Conservation (phyloP, 306 rosid species). For the Dryas alaskensis region DNA sequence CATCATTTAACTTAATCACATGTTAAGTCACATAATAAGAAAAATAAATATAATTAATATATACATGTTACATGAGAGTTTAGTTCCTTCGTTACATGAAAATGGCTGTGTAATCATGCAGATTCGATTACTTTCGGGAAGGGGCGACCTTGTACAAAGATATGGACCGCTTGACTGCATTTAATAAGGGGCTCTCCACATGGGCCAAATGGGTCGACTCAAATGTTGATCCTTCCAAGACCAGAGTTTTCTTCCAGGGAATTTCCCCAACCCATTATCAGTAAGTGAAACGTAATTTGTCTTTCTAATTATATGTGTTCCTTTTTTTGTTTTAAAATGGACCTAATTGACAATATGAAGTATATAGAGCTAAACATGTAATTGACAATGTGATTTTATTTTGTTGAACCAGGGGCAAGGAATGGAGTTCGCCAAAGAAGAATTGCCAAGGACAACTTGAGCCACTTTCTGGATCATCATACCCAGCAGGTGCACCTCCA, state of each 20-base stretch:
- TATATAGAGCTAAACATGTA: neutral
- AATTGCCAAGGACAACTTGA: conserved; percentile 67
- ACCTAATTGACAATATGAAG: too few relatives aligned
- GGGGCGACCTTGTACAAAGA: conserved; percentile 53
- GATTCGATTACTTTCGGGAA: conserved; percentile 80
- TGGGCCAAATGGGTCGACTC: conserved; percentile 93
- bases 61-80: too few relatives aligned
- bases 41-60: too few relatives aligned
- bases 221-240: conserved; percentile 66
- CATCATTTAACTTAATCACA: neutral
- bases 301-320: too few relatives aligned
- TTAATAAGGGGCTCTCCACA: conserved; percentile 63
- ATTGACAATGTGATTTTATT: neutral
- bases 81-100: too few relatives aligned
- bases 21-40: too few relatives aligned
- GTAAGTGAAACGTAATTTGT: conserved; percentile 42
- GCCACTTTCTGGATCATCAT: conserved; percentile 68
- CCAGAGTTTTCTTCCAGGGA: conserved; percentile 87
- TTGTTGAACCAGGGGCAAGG: conserved; percentile 58
- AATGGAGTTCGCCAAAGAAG: conserved; percentile 77
- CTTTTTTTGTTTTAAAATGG: too few relatives aligned
- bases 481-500: conserved; percentile 85
- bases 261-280: conserved; percentile 91
- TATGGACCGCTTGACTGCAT: conserved; percentile 84
- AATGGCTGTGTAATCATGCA: conserved; percentile 20